phyloP scores from a whole-genome alignment of 257 asterid genomes.

The Eustoma russellianum region DNA sequence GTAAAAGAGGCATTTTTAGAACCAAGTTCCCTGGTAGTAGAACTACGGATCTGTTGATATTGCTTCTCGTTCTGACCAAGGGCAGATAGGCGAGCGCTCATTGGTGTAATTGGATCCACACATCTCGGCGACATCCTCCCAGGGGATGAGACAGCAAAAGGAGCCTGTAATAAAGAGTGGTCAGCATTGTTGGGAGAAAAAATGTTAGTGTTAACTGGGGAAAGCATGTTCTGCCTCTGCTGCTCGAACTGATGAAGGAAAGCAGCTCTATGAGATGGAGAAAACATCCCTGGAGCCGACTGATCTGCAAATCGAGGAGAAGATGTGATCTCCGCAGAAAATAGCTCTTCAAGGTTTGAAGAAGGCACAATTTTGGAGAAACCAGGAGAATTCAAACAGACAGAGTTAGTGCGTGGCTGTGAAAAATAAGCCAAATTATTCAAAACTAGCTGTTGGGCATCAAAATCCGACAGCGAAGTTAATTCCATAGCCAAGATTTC shows the following conservation, averaged over 20 bases:
- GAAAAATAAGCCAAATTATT: slow-evolving; percentile 61
- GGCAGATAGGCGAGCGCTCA: slow-evolving; percentile 66
- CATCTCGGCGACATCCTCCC: slow-evolving; percentile 82
- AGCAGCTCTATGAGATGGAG: slow-evolving; percentile 74
- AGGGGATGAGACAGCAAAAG: slow-evolving; percentile 65
- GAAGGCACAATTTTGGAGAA: slow-evolving; percentile 61
- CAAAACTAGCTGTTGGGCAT: slow-evolving; percentile 49
- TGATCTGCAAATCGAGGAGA: slow-evolving; percentile 78
- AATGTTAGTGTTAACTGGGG: slow-evolving; percentile 58
- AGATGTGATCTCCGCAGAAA: slow-evolving; percentile 56
- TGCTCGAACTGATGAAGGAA: slow-evolving; percentile 71
- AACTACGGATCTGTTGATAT: slow-evolving; percentile 55
- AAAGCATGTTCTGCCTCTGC: slow-evolving; percentile 60
- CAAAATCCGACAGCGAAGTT: slow-evolving; percentile 47
- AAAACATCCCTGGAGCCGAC: slow-evolving; percentile 46
- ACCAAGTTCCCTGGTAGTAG: slow-evolving; percentile 58
- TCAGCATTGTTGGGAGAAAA: slow-evolving; percentile 70
- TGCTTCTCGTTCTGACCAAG: slow-evolving; percentile 60
- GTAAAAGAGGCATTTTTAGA: slow-evolving; percentile 21
- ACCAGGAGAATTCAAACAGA: slow-evolving; percentile 39
- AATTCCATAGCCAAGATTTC: slow-evolving; percentile 57
- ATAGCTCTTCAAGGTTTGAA: slow-evolving; percentile 88
- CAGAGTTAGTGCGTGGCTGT: slow-evolving; percentile 37
- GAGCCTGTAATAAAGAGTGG: slow-evolving; percentile 71
- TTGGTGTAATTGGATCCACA: slow-evolving; percentile 67